Conservation (phyloP, 352 stramenopile species). For the Phytophthora tentaculata region DNA sequence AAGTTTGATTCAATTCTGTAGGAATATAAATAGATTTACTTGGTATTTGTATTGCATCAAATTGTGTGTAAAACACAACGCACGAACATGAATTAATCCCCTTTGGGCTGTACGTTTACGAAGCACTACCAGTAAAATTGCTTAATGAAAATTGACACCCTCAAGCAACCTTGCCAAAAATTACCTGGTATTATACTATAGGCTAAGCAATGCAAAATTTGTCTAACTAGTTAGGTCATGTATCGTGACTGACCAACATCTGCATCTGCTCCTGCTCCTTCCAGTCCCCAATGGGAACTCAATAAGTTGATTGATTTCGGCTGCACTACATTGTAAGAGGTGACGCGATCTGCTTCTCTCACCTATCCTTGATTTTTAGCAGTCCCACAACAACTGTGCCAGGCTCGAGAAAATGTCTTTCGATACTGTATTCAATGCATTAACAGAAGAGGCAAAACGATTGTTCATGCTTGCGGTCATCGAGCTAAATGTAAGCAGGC, state of each 20-base stretch:
- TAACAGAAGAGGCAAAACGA: conserved; percentile 9
- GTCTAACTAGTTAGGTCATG: background rate
- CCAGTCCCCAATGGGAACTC: background rate
- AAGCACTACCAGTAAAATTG: too few relatives aligned
- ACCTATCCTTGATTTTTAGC: too few relatives aligned
- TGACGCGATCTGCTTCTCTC: too few relatives aligned
- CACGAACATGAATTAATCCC: too few relatives aligned
- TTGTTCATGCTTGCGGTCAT: conserved; percentile 22
- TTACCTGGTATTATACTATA: background rate
- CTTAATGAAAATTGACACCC: too few relatives aligned
- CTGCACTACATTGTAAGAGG: background rate
- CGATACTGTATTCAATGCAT: conserved; percentile 9
- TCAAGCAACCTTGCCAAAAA: conserved; percentile 3
- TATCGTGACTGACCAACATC: background rate
- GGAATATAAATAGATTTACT: too few relatives aligned
- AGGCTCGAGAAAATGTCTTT: conserved; percentile 9
- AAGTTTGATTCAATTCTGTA: too few relatives aligned
- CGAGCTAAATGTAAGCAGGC: conserved; percentile 12
- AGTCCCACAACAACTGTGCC: background rate
- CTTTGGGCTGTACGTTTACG: too few relatives aligned
- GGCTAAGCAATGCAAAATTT: background rate
- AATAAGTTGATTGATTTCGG: background rate
- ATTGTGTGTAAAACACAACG: too few relatives aligned
- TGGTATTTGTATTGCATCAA: too few relatives aligned
- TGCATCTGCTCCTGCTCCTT: background rate